Percentiles rank a stretch among this genome's conserved stretches.
These are phyloP conservation scores for Hyparrhenia diplandra DNA, from an alignment of 176 grass and related monocot species.

Conservation along the genomic window DNA sequence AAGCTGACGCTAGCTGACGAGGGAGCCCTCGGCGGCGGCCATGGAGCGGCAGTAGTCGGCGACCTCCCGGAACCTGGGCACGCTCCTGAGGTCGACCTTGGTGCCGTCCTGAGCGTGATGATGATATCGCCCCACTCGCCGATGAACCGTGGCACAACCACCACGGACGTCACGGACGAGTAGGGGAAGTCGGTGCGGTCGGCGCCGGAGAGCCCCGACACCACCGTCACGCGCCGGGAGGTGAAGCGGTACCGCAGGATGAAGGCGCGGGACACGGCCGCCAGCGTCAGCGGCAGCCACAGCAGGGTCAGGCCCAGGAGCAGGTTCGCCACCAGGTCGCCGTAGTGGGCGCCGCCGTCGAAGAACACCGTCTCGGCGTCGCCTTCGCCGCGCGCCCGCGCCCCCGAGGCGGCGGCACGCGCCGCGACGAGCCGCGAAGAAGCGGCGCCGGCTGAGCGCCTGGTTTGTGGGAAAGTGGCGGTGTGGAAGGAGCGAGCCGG, in stretches of 20 bases:
- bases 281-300: conserved; percentile 90
- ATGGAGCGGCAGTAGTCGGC: conserved; percentile 72
- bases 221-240: conserved; percentile 71
- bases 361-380: conserved; percentile 71
- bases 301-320: conserved; percentile 75
- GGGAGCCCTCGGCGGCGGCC: conserved; percentile 46
- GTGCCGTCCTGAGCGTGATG: conserved; percentile 89
- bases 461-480: neutral
- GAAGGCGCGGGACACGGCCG: conserved; percentile 76
- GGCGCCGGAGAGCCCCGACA: conserved; percentile 76
- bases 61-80: conserved; percentile 89
- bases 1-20: neutral
- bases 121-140: conserved; percentile 95
- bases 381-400: conserved; percentile 13
- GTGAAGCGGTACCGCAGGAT: conserved; percentile 94
- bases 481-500: conserved; percentile 6
- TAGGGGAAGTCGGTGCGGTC: conserved; percentile 94
- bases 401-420: conserved; percentile 35
- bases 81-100: conserved; percentile 95
- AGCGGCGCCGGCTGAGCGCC: neutral
- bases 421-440: neutral
- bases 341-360: conserved; percentile 88
- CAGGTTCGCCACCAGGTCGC: conserved; percentile 78
- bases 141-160: conserved; percentile 78
- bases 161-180: conserved; percentile 61